Conservation (phyloP, 371 early-diverging fungal genomes). For the Nematocida sp. region DNA sequence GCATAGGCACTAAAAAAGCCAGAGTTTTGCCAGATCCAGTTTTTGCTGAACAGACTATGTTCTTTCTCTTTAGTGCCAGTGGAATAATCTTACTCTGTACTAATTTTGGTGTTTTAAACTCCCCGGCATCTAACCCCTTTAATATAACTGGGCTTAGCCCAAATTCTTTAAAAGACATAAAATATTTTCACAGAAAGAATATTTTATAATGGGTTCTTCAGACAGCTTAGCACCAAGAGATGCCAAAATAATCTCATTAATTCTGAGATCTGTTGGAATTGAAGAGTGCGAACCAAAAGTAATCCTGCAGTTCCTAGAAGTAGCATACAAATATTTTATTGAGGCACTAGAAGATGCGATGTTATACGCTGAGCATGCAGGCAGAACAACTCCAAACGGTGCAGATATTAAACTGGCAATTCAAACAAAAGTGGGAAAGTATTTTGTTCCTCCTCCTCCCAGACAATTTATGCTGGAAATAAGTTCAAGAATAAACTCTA, state of each 20-base stretch:
- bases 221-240: slow-evolving; percentile 75
- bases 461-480: slow-evolving; percentile 69
- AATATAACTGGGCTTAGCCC: neutral
- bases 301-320: slow-evolving; percentile 87
- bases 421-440: slow-evolving; percentile 71
- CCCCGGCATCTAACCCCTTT: slow-evolving; percentile 30
- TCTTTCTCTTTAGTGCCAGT: slow-evolving; percentile 86
- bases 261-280: slow-evolving; percentile 82
- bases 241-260: slow-evolving; percentile 82
- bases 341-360: slow-evolving; percentile 88
- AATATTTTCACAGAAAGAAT: slow-evolving; percentile 11
- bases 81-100: slow-evolving; percentile 97
- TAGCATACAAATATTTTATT: slow-evolving; percentile 84
- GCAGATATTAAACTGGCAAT: slow-evolving; percentile 88
- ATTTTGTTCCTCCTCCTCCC: slow-evolving; percentile 71
- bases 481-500: slow-evolving; percentile 65
- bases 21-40: slow-evolving; percentile 98
- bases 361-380: slow-evolving; percentile 85
- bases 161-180: slow-evolving; percentile 49
- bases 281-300: slow-evolving; percentile 92
- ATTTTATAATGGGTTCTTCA: slow-evolving; percentile 28
- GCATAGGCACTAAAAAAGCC: slow-evolving; percentile 87
- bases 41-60: slow-evolving; percentile 95
- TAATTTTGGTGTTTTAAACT: slow-evolving; percentile 61
- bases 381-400: slow-evolving; percentile 76